Base-by-base conservation (phyloP, 352 stramenopile species). In the Phytophthora melonis region DNA sequence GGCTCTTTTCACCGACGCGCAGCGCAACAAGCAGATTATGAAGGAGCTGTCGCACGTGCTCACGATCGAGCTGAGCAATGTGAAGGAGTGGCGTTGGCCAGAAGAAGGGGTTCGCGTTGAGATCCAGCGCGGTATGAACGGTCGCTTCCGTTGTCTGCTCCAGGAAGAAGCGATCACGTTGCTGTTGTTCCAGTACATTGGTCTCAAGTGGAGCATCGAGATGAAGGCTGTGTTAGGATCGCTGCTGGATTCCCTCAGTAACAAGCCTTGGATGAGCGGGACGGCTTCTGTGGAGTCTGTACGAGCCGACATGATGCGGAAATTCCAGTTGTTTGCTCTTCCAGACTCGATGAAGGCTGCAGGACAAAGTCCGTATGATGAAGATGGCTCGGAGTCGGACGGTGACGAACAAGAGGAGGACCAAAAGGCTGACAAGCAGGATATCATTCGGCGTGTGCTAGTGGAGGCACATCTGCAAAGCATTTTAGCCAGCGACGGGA, bases 171-270 rank as follows among this genome's bases (percentile, higher is more conserved):
- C 71, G n/a, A 72, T 86, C 50, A 79, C 81, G 19, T 54, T 84
- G 55, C 39, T 88, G 63, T 68, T 88, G 3, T 88, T 86, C 64
- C 73, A 86, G 50, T 86, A 80, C 58, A 70, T 86, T 23, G 81
- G 78, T 3, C 43, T 81, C 21, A 61, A 70, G n/a, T 86, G 78
- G 78, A 67, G 53, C 19, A 50, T 75, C 4, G 47, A 75, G 47
- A 57, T 84, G 39, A 78, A 81, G 32, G 50, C 34, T 3, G 52
- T 70, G 21, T 36, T 84, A 27, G 61, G 64, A 27, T n/a, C 16
- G 27, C 58, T 88, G 11, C 56, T 86, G 23, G 25, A 73, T n/a
- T 69, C 78, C 11, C 43, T 85, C 13, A 75, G 25, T 25, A 54
- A 45, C 18, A 36, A 53, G 1, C 27, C 54, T 2, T 58, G 41